Evolutionary conservation across 139 green algal genomes (phyloP), one percentile per base, ranked within the genome.

Genomic region (Ettlia oleoabundans): DNA sequence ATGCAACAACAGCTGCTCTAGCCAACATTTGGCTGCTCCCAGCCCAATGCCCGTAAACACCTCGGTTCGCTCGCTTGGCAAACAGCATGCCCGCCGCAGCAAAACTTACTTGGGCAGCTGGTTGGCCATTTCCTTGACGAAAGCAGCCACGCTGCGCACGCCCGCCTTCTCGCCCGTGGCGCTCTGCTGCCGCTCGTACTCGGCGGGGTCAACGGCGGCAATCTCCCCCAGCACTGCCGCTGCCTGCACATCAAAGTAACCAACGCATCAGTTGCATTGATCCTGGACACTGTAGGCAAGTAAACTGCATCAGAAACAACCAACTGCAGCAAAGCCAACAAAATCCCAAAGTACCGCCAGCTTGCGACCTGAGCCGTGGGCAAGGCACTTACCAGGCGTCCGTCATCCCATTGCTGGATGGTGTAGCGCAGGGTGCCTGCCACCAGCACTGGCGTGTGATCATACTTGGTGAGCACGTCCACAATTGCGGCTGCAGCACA

Each of bases 151-250:
- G 41, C 67, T 83, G 62, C 88, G 85, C 69, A 93, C 88, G 40
- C 89, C 91, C 33, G 85, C 86, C 63, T 88, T 88, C 72, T 89
- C 84, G 7, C 80, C 80, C 38, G 83, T 76, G 24, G 86, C 82
- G 43, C 85, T 84, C 80, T 93, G 88, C 85, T 94, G 91, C 32
- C 87, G 83, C 61, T 93, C 88, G 73, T 93, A 93, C 38, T 88
- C 81, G 6, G 52, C 35, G 2, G 90, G 88, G 52, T 94, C 90
- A n/a, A 92, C 90, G 2, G 71, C 61, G 1, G 89, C 88, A 10
- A 98, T 82, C 81, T 96, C 89, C 4, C 64, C 55, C 65, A 98
- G 58, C 65, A 98, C 73, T 51, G 87, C 88, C 26, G 91, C 83
- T 2, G 84, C 92, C 91, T 94, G 84, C 64, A 63, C 0, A n/a